Evolutionary conservation across 148 eudicot species (phyloP), one percentile per base, ranked within the genome.

Genomic region (Silene conica): DNA sequence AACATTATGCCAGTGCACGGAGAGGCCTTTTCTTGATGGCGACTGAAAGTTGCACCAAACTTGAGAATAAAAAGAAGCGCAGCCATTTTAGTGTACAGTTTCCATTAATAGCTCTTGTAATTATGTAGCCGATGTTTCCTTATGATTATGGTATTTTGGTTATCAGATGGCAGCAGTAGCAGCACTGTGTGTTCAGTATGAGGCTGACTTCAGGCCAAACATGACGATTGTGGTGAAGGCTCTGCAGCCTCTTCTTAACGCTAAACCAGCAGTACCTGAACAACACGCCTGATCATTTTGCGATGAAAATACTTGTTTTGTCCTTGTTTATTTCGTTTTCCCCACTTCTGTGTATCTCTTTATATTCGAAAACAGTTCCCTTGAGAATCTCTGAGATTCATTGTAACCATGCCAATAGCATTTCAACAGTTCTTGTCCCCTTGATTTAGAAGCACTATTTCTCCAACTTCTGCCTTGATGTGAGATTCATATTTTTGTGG

Each of bases 141-240:
- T 18, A 5, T 64, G 20, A 16, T 64, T 14, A 31, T 34, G 22
- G 31, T 18, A n/a, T 5, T n/a, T 46, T 20, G 28, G 6, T 70
- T 54, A 13, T 66, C 92, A 92, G 97, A 83, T 92, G 91, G 97
- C 93, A 80, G 98, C 98, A 63, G 97, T 94, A 60, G 98, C 97
- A 20, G 98, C 97, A 67, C 86, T 94, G 12, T 94, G 98, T 73
- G 97, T 94, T 67, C 98, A 94, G 72, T 91, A 94, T 56, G 98
- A 94, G 80, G 97, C 97, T 62, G 98, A 91, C 65, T 94, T 94
- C 78, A 77, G 98, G 79, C 98, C 98, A 14, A 94, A 94, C 69
- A 94, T 94, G 98, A 89, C 98, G 3, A 94, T 94, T 46, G 97
- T 94, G 22, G 98, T 94, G 60, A 94, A 94, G 85, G 98, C 98